These are phyloP conservation scores for Leptomonas seymouri DNA, from an alignment of 208 protist genomes.

Conservation along the genomic window DNA sequence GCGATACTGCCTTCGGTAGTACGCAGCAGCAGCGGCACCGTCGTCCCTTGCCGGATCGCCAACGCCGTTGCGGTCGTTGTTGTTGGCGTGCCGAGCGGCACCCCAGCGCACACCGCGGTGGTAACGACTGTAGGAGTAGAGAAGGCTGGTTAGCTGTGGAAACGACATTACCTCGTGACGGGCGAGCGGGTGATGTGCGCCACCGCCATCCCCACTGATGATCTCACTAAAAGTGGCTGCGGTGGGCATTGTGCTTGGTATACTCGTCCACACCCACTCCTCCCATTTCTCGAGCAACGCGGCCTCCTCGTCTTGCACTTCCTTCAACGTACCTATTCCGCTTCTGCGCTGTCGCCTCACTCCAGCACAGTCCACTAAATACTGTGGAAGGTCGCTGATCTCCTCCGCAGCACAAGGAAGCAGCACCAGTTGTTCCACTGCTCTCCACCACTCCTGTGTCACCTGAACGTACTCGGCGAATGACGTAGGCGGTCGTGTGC, in stretches of 20 bases:
- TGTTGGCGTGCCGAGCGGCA: slow-evolving; percentile 7
- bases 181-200: neutral
- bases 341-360: neutral
- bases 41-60: neutral
- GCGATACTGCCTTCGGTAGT: slow-evolving; percentile 45
- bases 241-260: slow-evolving; percentile 17
- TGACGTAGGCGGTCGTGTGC: slow-evolving; percentile 1
- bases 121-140: slow-evolving; percentile 74
- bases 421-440: slow-evolving; percentile 19
- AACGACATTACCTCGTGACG: slow-evolving; percentile 43
- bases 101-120: slow-evolving; percentile 84
- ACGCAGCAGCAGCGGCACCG: slow-evolving; percentile 30
- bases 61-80: neutral
- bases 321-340: too few species aligned
- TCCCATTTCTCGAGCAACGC: slow-evolving; percentile 26
- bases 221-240: neutral
- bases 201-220: neutral
- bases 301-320: neutral
- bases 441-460: slow-evolving; percentile 21
- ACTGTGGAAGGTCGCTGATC: slow-evolving; percentile 24
- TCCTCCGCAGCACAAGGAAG: slow-evolving; percentile 13
- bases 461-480: slow-evolving; percentile 9
- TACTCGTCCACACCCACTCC: slow-evolving; percentile 31
- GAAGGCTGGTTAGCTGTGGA: slow-evolving; percentile 45
- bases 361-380: slow-evolving; percentile 14